Conservation (phyloP, 2,329 filamentous ascomycete genomes). For the Pestalotiopsis fici region DNA sequence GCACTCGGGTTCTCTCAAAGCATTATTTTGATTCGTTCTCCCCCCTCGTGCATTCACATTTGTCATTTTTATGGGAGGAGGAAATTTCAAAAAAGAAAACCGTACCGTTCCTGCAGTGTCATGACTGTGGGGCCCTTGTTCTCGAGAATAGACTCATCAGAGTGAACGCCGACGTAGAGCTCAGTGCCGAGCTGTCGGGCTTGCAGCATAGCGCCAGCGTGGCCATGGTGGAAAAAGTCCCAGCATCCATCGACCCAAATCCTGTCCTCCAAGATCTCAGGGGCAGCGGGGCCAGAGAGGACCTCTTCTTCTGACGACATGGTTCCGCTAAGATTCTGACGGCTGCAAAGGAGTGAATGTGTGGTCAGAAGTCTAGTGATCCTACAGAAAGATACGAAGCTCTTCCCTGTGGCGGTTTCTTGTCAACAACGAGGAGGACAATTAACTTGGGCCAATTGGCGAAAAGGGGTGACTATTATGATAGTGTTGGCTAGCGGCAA, state of each 20-base stretch:
- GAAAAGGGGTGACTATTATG: background rate
- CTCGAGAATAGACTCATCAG: slow-evolving; percentile 90
- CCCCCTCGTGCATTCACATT: slow-evolving; percentile 24
- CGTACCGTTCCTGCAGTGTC: slow-evolving; percentile 82
- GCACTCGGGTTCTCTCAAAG: slow-evolving; percentile 23
- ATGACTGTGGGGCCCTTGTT: slow-evolving; percentile 99
- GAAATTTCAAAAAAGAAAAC: slow-evolving; percentile 1
- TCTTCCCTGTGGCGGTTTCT: background rate
- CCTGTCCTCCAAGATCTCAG: slow-evolving; percentile 64
- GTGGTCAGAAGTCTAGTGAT: background rate
- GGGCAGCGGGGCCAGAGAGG: slow-evolving; percentile 39
- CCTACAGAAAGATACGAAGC: background rate
- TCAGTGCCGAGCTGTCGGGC: slow-evolving; percentile 88
- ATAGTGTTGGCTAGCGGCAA: background rate
- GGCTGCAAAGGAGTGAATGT: background rate
- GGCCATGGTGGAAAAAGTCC: slow-evolving; percentile 98
- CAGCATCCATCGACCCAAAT: slow-evolving; percentile 99
- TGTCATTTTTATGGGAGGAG: slow-evolving; percentile 3
- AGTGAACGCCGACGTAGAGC: slow-evolving; percentile 91
- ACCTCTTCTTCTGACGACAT: slow-evolving; percentile 12
- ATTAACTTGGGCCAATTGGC: background rate
- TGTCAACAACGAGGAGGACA: background rate
- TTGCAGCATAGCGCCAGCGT: slow-evolving; percentile 96
- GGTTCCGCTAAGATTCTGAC: background rate
- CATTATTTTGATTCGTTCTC: slow-evolving; percentile 11